Evolutionary conservation across 106 monocot genomes (phyloP).

Genomic region (Allium sativum): DNA sequence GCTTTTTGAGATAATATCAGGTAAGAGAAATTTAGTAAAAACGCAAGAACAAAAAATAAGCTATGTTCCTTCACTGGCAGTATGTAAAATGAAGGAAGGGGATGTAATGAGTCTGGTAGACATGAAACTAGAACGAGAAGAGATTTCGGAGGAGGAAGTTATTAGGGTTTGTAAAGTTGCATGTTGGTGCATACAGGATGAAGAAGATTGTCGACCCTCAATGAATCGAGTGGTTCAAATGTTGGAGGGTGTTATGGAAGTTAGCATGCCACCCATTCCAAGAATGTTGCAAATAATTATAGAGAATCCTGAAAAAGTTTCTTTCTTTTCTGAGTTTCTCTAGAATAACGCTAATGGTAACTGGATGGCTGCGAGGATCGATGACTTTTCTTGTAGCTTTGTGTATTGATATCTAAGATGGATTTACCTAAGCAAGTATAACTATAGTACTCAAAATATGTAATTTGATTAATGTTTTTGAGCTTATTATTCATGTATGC

Average conservation of each 20-base stretch:
- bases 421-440: no score
- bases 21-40: slow-evolving; percentile 18
- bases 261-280: slow-evolving; percentile 12
- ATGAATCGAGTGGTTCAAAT: slow-evolving; percentile 17
- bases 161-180: slow-evolving; percentile 10
- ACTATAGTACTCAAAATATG: neutral
- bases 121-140: slow-evolving; percentile 1
- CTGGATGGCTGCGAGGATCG: no score
- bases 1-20: slow-evolving; percentile 63
- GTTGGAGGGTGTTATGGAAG: slow-evolving; percentile 13
- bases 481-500: no score
- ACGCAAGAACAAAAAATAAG: neutral
- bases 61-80: slow-evolving; percentile 2
- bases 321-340: no score
- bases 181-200: slow-evolving; percentile 16
- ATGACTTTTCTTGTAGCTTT: no score
- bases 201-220: slow-evolving; percentile 4
- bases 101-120: slow-evolving; percentile 10
- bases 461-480: neutral
- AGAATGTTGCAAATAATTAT: neutral
- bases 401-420: no score
- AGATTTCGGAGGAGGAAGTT: slow-evolving; percentile 2
- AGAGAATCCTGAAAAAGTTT: no score
- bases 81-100: slow-evolving; percentile 4
- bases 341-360: no score